Base-by-base conservation (phyloP, 371 early-diverging fungal genomes). In the Mortierella sp. region DNA sequence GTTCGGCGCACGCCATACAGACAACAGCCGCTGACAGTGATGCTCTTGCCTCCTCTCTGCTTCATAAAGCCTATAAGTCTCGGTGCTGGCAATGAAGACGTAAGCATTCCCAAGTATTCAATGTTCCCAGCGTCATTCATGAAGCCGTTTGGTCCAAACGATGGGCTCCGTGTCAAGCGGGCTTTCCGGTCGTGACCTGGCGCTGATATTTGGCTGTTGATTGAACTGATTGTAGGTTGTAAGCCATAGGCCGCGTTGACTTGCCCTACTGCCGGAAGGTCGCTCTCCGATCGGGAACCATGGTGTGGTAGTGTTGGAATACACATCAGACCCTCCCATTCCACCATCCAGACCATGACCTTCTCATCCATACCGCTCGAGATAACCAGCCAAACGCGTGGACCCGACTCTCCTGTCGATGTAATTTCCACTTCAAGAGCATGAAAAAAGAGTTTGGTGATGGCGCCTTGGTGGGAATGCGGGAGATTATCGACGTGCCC, bases 321-420 rank as follows among this genome's bases (percentile, higher is more conserved):
- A 43, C 56, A 51, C 58, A 76, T 57, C 13, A 76, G 38, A 2
- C 76, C 76, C 21, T 76, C 76, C 76, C 76, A 76, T 21, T 76
- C 76, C 6, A 76, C 59, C 53, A 65, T 61, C 76, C 76, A 76
- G 3, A 76, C 66, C 70, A 76, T 76, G 34, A 76, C 76, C 13
- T 65, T 61, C 45, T 76, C 76, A n/a, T 76, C 76, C 21, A 53
- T 43, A 21, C 76, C 58, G 42, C 70, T 69, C n/a, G 76, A 76
- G 8, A 76, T 14, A n/a, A 76, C 55, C 24, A 76, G 55, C 76
- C 76, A 76, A 9, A 76, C 55, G 3, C 76, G 65, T 9, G 76
- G 76, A 2, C 70, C 76, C 13, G 76, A 70, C 16, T 69, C 76
- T 0, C 76, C 76, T 0, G 70, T 69, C 21, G 66, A 49, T 12